Evolutionary conservation across 1,284 basidiomycete species (phyloP).

Genomic region (Puccinia horiana): DNA sequence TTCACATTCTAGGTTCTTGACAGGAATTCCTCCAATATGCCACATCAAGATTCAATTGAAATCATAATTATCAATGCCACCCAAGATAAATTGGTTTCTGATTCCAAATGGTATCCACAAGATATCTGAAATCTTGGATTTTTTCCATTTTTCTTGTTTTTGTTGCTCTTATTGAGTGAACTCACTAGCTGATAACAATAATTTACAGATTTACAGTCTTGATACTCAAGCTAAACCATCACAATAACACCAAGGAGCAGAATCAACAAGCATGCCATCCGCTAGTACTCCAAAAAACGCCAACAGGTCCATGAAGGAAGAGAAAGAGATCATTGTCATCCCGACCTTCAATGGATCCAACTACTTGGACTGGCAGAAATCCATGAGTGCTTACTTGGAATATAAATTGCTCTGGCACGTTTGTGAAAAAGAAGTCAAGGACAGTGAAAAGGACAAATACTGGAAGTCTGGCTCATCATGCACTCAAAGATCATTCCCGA

Average conservation of each 20-base stretch:
- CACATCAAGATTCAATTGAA: no score
- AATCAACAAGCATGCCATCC: not conserved
- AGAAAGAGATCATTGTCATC: not conserved
- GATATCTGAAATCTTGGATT: no score
- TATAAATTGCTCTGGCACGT: not conserved
- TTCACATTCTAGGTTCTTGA: no score
- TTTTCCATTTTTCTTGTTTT: not conserved
- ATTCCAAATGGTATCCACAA: no score
- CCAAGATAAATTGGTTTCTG: no score
- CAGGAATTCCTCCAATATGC: no score
- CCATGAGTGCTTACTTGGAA: not conserved
- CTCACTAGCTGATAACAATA: no score
- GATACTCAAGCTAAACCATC: not conserved
- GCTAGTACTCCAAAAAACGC: not conserved
- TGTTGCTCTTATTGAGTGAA: no score
- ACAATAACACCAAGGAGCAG: not conserved
- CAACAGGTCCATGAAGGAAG: not conserved
- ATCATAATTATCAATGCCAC: no score
- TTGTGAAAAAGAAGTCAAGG: not conserved
- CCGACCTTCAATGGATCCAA: not conserved
- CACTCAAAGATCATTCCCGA: not conserved
- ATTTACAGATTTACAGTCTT: slow-evolving; percentile 7
- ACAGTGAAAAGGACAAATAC: not conserved
- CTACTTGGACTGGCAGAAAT: not conserved
- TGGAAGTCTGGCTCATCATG: not conserved